Conservation (phyloP, 2,329 filamentous ascomycete species). For the Chlorencoelia australis region DNA sequence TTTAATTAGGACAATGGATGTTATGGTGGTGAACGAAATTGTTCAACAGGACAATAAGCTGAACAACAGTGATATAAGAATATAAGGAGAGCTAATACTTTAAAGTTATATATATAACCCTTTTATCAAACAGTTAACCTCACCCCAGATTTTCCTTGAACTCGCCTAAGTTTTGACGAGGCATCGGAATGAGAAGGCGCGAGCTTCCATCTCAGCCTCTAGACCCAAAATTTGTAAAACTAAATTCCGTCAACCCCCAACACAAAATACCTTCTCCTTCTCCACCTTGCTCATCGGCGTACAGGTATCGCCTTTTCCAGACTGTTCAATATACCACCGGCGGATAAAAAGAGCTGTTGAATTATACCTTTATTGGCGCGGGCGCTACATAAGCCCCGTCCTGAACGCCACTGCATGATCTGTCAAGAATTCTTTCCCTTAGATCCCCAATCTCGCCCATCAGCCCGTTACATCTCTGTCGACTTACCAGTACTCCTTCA, state of each 20-base stretch:
- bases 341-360: constrained; percentile 13
- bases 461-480: constrained; percentile 26
- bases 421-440: constrained; percentile 24
- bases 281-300: constrained; percentile 19
- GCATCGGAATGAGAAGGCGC: no score
- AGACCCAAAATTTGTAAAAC: background rate
- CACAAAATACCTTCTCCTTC: constrained; percentile 12
- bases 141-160: no score
- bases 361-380: constrained; percentile 25
- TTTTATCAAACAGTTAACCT: no score
- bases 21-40: no score
- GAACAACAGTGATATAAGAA: no score
- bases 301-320: constrained; percentile 23
- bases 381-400: constrained; percentile 24
- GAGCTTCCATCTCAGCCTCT: background rate
- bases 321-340: constrained; percentile 18
- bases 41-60: no score
- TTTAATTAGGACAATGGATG: no score
- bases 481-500: constrained; percentile 22
- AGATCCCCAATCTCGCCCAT: constrained; percentile 22
- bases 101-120: no score
- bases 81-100: no score
- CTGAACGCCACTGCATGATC: constrained; percentile 27
- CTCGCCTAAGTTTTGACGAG: no score
- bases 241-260: background rate